Base-by-base conservation (phyloP, 2,329 filamentous ascomycete genomes). In the Xylaria sp. region DNA sequence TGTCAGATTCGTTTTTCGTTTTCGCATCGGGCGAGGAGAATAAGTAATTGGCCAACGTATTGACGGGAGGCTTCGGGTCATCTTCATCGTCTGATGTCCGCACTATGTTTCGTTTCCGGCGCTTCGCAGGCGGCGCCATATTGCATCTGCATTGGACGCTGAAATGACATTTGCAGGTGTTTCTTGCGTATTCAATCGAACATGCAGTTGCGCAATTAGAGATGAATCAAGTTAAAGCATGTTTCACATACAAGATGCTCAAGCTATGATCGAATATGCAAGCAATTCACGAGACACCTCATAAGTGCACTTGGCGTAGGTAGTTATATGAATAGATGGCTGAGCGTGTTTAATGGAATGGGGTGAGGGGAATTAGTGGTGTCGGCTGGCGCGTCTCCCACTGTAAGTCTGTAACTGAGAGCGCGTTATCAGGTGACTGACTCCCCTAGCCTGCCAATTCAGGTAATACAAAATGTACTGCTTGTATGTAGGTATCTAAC, bases 71-170 rank as follows among this genome's bases (percentile, higher is more conserved):
- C 61, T 72, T 77, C n/a, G 73, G 8, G 62, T 85, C 82, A 36
- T 81, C 79, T 71, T 86, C 83, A 71, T 87, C 84, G 70, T 86
- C 83, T 61, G 85, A 85, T 70, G 79, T 79, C 60, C 84, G 81
- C 69, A 88, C 78, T 74, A 86, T 79, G 77, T 86, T 88, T 73
- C 85, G 85, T 82, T 84, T 87, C 73, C 85, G 85, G 78, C 88
- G 85, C 81, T 88, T 88, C 77, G 85, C 81, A 70, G 85, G 83
- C 79, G 86, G 86, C 75, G 85, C 85, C 87, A 89, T 89, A 62
- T 71, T 68, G 67, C 45, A 62, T 36, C 53, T 68, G 66, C 45
- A 62, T 42, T 56, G 48, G 58, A 69, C 51, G 69, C 34, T 58
- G 64, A 60, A 64, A 66, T 71, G 69, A 68, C 75, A 78, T 78